Conservation (phyloP, 2,329 filamentous ascomycete genomes). For the Penicillium sp. region DNA sequence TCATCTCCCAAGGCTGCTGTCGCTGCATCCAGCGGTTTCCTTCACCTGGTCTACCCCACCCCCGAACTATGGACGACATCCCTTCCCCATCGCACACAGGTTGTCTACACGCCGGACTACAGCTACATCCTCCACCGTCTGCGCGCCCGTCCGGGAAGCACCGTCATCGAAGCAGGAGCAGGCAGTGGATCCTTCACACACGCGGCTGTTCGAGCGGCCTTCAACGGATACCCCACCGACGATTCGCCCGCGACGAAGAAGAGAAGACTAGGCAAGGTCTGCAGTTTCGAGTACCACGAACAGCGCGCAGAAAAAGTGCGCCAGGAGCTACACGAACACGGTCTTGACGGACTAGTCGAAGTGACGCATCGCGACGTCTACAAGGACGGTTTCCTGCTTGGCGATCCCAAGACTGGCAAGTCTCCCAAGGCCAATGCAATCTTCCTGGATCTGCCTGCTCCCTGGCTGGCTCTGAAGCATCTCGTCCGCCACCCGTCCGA, state of each 20-base stretch:
- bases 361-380: slow-evolving; percentile 45
- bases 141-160: slow-evolving; percentile 39
- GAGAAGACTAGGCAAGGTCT: slow-evolving; percentile 38
- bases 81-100: slow-evolving; percentile 45
- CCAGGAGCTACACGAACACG: slow-evolving; percentile 38
- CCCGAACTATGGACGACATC: slow-evolving; percentile 45
- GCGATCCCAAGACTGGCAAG: slow-evolving; percentile 25
- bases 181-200: slow-evolving; percentile 47
- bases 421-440: slow-evolving; percentile 41
- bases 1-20: slow-evolving; percentile 27
- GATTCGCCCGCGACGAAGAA: slow-evolving; percentile 21
- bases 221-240: slow-evolving; percentile 36
- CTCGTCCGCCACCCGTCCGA: slow-evolving; percentile 34
- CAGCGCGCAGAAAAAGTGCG: slow-evolving; percentile 36
- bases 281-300: slow-evolving; percentile 44
- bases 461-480: slow-evolving; percentile 44
- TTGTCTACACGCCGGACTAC: slow-evolving; percentile 48
- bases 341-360: slow-evolving; percentile 38
- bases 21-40: slow-evolving; percentile 40
- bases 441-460: slow-evolving; percentile 45
- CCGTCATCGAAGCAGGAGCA: slow-evolving; percentile 44
- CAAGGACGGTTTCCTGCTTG: slow-evolving; percentile 40
- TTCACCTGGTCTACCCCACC: slow-evolving; percentile 43
- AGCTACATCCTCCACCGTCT: slow-evolving; percentile 45
- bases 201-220: slow-evolving; percentile 43